Base-by-base conservation (phyloP, 306 rosid species). In the Sphenostylis stenocarpa region DNA sequence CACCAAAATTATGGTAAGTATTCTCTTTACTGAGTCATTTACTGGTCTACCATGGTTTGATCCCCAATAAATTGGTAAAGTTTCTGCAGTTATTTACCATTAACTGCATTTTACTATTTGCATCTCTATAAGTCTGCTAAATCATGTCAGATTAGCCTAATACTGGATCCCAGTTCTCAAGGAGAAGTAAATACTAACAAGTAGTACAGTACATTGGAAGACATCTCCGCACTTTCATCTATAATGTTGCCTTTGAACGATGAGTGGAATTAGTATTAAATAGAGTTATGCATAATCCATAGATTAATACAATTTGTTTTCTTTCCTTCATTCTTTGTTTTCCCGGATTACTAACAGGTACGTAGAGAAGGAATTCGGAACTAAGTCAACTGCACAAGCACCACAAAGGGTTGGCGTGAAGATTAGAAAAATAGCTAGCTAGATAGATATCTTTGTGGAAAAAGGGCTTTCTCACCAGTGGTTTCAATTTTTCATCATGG, bases 1-100 rank as follows among this genome's bases (percentile, higher is more conserved):
- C 86, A 68, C 76, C 97, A 94, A 72, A 91, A 91, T 72, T 90
- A 86, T 67, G 97, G 97, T 94, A 86, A 79, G 90, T 78, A 15
- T 71, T 58, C 7, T 47, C 48, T 63, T 61, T 26, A 28, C 49
- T 19, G 44, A 69, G 24, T 45, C 38, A 43, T 57, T 43, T 44
- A 21, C 63, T 69, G 75, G 21, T 70, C 48, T 71, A 16, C 31
- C 72, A 53, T 43, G 70, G n/a, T 61, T 76, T 70, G 68, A 20
- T 70, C 55, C 44, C 43, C 10, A 33, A 45, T 21, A 21, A 63
- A 15, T 21, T 67, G 63, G 38, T 39, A n/a, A 24, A 31, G 41
- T 65, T 78, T 33, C 13, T 53, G 10, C 28, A 26, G 19, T 20
- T 20, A 29, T 31, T 43, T 24, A 17, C 39, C 36, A 4, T 16